Percentiles rank a stretch among this genome's conserved stretches.
These are phyloP conservation scores for Arachis hypogaea DNA, from an alignment of 306 rosid genomes.

Conservation along the genomic window DNA sequence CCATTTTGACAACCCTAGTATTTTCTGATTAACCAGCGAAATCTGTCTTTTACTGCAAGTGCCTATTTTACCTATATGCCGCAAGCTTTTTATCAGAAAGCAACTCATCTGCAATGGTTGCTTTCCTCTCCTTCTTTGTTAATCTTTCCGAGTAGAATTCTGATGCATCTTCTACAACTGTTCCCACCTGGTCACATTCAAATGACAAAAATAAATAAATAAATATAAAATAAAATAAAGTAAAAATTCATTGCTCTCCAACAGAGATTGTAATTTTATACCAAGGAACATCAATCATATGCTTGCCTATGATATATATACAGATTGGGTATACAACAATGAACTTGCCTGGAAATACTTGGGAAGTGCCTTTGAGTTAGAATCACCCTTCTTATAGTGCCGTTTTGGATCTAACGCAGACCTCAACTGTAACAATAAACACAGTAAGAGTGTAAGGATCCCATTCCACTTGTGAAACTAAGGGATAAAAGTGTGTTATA, in stretches of 20 bases:
- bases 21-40: not conserved
- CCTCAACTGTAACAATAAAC: constrained; percentile 62
- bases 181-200: constrained; percentile 67
- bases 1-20: not conserved
- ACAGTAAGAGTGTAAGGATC: constrained; percentile 14
- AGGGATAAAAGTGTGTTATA: not conserved
- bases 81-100: too few species aligned
- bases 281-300: not conserved
- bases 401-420: constrained; percentile 80
- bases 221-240: too few species aligned
- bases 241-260: constrained; percentile 35
- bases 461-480: constrained; percentile 10
- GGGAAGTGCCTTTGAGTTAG: constrained; percentile 58
- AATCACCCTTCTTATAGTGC: constrained; percentile 82
- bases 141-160: constrained; percentile 70
- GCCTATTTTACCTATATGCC: constrained; percentile 18
- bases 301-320: constrained; percentile 15
- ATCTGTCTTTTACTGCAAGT: not conserved
- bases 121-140: constrained; percentile 39
- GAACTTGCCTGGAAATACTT: constrained; percentile 85
- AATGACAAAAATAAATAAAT: not conserved
- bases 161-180: constrained; percentile 66
- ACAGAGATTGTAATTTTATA: constrained; percentile 19
- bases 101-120: not conserved
- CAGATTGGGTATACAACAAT: not conserved